phyloP scores from a whole-genome alignment of 805 yeast genomes.

The Cyberlindnera mrakii region DNA sequence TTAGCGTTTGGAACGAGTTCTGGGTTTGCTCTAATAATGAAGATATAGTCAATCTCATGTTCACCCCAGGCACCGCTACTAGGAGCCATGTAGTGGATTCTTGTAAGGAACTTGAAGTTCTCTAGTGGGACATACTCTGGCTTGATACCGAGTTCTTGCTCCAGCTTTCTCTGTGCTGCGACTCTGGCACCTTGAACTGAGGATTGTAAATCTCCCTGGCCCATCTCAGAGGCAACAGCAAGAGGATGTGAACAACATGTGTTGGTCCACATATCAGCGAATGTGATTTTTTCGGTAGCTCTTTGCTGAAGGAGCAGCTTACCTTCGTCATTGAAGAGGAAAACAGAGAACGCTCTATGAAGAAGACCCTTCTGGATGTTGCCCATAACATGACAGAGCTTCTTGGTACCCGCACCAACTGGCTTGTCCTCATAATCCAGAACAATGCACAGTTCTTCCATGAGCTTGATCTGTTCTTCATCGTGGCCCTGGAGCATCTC shows the following conservation, averaged over 20 bases:
- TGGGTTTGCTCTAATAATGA: conserved; percentile 60
- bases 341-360: conserved; percentile 96
- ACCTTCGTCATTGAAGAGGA: conserved; percentile 72
- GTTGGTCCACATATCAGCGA: conserved; percentile 96
- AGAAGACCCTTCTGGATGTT: conserved; percentile 82
- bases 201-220: conserved; percentile 42
- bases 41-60: conserved; percentile 93
- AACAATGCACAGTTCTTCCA: conserved; percentile 96
- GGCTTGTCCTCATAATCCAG: conserved; percentile 83
- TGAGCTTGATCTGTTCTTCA: conserved; percentile 85
- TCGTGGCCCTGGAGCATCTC: conserved; percentile 80
- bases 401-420: conserved; percentile 91
- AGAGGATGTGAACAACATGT: conserved; percentile 98
- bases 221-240: conserved; percentile 77
- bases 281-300: conserved; percentile 94
- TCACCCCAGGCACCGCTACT: conserved; percentile 89
- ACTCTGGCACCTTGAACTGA: conserved; percentile 74
- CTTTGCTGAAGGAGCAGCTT: conserved; percentile 87
- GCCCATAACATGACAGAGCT: conserved; percentile 80
- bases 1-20: conserved; percentile 57
- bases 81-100: conserved; percentile 93
- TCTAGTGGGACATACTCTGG: conserved; percentile 52
- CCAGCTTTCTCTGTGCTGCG: conserved; percentile 89
- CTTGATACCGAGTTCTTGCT: conserved; percentile 88
- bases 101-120: conserved; percentile 74